A percentile compares a stretch with the other conserved stretches of the same genome.
Evolutionary conservation across 257 asterid genomes (phyloP).

Genomic region (Lycium barbarum): DNA sequence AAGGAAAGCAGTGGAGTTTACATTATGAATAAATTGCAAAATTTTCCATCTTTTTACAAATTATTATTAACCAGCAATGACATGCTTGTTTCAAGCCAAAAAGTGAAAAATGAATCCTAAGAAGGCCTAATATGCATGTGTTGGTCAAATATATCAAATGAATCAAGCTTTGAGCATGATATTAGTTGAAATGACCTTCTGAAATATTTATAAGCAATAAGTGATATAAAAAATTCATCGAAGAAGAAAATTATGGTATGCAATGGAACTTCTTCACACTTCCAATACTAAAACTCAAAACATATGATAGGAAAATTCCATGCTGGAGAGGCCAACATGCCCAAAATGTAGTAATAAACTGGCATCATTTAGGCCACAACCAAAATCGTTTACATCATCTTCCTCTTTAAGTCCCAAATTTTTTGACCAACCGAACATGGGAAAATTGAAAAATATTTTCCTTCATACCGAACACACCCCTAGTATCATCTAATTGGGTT

Average conservation of each 20-base stretch:
- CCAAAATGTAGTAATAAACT: not conserved
- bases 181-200: not conserved
- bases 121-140: not conserved
- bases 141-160: not conserved
- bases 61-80: not conserved
- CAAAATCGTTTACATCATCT: not conserved
- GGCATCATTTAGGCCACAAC: not conserved
- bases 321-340: conserved; percentile 19
- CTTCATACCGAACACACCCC: no score
- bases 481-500: not conserved
- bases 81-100: not conserved
- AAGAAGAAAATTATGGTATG: not conserved
- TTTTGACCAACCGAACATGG: no score
- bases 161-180: not conserved
- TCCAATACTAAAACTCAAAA: not conserved
- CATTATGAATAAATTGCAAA: not conserved
- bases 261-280: not conserved
- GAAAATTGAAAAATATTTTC: no score
- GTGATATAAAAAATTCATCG: not conserved
- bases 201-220: not conserved
- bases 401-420: not conserved
- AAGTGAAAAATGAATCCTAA: not conserved
- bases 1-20: not conserved
- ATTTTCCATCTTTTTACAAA: not conserved
- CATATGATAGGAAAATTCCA: not conserved